phyloP scores from a whole-genome alignment of 23 red algal genomes.

The Gracilaria gracilis region DNA sequence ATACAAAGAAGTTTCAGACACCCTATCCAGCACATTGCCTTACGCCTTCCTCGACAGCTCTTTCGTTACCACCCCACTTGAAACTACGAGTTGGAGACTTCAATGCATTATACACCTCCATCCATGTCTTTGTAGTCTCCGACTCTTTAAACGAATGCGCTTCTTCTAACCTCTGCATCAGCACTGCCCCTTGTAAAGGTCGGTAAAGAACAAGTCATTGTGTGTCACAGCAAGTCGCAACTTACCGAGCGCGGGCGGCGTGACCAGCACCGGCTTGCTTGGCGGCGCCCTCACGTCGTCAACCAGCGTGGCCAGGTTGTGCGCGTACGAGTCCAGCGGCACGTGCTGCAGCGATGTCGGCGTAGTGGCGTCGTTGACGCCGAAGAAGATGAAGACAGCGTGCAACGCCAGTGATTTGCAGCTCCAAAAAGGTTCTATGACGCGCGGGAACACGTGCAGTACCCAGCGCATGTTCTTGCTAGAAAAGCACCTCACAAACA shows the following conservation, averaged over 20 bases:
- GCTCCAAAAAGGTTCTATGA: not conserved
- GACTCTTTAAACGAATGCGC: too few relatives aligned
- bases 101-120: too few relatives aligned
- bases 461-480: constrained; percentile 75
- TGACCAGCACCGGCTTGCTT: constrained; percentile 48
- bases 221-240: not conserved
- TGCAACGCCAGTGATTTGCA: constrained; percentile 1
- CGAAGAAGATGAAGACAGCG: constrained; percentile 70
- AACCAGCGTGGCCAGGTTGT: constrained; percentile 61
- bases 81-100: too few relatives aligned
- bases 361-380: constrained; percentile 68
- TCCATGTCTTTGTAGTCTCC: too few relatives aligned
- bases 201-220: too few relatives aligned
- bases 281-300: constrained; percentile 20
- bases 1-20: too few relatives aligned
- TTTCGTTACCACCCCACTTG: too few relatives aligned
- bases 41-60: too few relatives aligned
- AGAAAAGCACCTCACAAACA: constrained; percentile 69
- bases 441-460: constrained; percentile 59
- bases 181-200: too few relatives aligned
- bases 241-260: constrained; percentile 39
- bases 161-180: too few relatives aligned
- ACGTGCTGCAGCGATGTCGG: constrained; percentile 49
- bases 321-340: constrained; percentile 56
- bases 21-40: too few relatives aligned